Evolutionary conservation across 2,329 filamentous ascomycete genomes (phyloP), one percentile per base, ranked within the genome.

Genomic region (Boeremia exigua): DNA sequence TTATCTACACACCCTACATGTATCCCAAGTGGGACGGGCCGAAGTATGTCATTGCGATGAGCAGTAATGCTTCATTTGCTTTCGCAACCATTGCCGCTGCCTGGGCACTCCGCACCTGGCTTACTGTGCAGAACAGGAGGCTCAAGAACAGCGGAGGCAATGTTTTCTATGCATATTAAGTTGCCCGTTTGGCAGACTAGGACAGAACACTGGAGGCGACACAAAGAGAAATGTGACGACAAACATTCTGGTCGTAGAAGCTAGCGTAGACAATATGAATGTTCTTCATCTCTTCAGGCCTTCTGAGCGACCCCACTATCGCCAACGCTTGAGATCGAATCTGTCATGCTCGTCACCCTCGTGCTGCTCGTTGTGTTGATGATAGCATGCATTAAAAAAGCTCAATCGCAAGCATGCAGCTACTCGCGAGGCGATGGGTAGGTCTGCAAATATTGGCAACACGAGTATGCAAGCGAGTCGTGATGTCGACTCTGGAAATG

Each of bases 221-320:
- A 90, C 87, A 0, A 90, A 90, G 73, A 84, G 85, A 59, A 89
- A 89, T 66, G 82, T 84, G 9, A 87, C 84, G 0, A 88, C 86
- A 0, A 86, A 82, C 11, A 78, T 88, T 6, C 77, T 90, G 1
- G 87, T 90, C 63, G 81, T 90, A 42, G 86, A 86, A 4, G 83
- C 86, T 55, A 88, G 83, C 47, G 82, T 82, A 1, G 88, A 87
- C 6, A 90, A 90, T 61, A 84, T 89, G 32, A 77, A 89, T 19
- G 87, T 87, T 0, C 87, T 87, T 0, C 81, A 86, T 42, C 77
- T 89, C 0, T 90, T 88, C 70, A 86, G 82, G 4, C 82, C 84
- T 0, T 80, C 80, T 2, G 85, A 88, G 63, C 82, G 81, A 29
- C 86, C 86, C 0, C 71, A 80, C 2, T 88, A 88, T 50, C 75